Conservation (phyloP, 139 green algal genomes). For the Diplosphaera chodatii region DNA sequence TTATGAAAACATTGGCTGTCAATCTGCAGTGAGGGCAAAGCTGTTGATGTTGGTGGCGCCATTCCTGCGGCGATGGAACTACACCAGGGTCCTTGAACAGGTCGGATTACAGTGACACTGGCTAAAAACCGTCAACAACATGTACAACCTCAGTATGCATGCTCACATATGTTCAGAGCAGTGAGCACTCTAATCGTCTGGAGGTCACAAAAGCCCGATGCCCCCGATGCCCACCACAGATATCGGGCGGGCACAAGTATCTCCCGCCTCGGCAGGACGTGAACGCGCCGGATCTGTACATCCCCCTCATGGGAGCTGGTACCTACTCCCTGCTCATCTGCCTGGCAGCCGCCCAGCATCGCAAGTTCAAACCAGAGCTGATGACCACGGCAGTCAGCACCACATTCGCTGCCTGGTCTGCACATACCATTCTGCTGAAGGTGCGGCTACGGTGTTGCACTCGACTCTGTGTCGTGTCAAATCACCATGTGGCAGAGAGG, state of each 20-base stretch:
- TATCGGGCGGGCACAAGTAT: slow-evolving; percentile 73
- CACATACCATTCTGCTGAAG: slow-evolving; percentile 60
- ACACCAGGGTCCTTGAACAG: slow-evolving; percentile 69
- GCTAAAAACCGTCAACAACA: background rate
- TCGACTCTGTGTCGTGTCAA: background rate
- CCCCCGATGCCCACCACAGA: too few species aligned
- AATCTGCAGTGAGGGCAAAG: slow-evolving; percentile 71
- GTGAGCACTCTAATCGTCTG: too few species aligned
- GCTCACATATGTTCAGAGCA: too few species aligned
- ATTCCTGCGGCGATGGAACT: slow-evolving; percentile 85
- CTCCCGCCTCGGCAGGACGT: slow-evolving; percentile 80
- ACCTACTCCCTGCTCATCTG: slow-evolving; percentile 75
- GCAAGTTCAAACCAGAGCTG: slow-evolving; percentile 60
- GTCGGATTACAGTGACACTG: slow-evolving; percentile 21
- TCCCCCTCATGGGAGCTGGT: slow-evolving; percentile 81
- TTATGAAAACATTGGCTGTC: too few species aligned
- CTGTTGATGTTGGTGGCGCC: slow-evolving; percentile 86
- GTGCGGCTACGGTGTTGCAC: background rate
- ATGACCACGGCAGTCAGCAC: slow-evolving; percentile 62
- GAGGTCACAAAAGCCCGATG: too few species aligned
- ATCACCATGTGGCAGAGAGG: too few species aligned
- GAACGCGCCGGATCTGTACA: slow-evolving; percentile 95
- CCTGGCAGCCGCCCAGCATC: slow-evolving; percentile 13
- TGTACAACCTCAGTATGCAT: background rate
- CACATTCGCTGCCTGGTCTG: slow-evolving; percentile 51